phyloP scores from a whole-genome alignment of 148 eudicot species.

The Nepenthes mirabilis region DNA sequence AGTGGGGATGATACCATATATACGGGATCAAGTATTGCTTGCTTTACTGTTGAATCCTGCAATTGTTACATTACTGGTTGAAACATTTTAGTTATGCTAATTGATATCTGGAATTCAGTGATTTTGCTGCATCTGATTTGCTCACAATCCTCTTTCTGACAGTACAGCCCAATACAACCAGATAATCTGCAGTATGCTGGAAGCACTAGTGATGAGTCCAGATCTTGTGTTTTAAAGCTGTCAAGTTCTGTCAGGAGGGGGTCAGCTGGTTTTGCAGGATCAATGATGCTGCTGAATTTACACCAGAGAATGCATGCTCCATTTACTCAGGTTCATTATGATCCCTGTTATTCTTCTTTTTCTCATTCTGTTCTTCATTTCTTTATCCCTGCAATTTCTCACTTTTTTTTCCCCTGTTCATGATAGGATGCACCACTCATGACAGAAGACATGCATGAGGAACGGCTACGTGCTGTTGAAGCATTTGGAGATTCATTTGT shows the following conservation, averaged over 20 bases:
- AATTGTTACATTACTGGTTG: background rate
- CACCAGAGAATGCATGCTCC: constrained; percentile 74
- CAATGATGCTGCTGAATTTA: constrained; percentile 71
- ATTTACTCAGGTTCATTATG: constrained; percentile 57
- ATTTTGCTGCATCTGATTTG: constrained; percentile 1
- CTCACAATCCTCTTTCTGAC: constrained; percentile 1
- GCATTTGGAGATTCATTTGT: constrained; percentile 65
- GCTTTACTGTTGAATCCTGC: background rate
- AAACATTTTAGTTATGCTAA: background rate
- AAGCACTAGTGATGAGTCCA: constrained; percentile 12
- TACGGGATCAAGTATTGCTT: too few relatives aligned
- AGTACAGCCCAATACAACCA: constrained; percentile 18
- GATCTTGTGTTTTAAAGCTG: constrained; percentile 15
- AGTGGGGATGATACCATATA: too few relatives aligned
- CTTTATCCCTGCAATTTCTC: background rate
- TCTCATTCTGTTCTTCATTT: constrained; percentile 1
- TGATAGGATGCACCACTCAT: constrained; percentile 81
- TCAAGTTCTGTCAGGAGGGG: constrained; percentile 42
- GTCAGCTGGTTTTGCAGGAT: constrained; percentile 54
- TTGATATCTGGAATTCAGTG: background rate
- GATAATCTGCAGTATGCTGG: constrained; percentile 14
- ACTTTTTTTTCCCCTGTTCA: constrained; percentile 5
- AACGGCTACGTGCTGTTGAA: constrained; percentile 68
- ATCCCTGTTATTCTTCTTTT: background rate
- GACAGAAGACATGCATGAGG: constrained; percentile 99